phyloP scores from a whole-genome alignment of 2,329 filamentous ascomycete species.

The Cladophialophora bantiana region DNA sequence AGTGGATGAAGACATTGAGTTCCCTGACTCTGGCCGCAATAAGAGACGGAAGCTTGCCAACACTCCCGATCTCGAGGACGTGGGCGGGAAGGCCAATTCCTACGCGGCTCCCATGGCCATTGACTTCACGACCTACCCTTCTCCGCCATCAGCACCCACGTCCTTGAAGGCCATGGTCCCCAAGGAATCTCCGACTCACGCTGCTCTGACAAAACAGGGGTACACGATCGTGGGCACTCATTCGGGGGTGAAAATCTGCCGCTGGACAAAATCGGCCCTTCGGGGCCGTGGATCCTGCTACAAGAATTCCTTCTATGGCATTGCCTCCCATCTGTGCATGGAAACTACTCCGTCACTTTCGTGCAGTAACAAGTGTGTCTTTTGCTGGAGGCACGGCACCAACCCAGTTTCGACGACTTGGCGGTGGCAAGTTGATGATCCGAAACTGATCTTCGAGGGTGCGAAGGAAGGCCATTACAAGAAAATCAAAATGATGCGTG shows the following conservation, averaged over 20 bases:
- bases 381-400: constrained; percentile 97
- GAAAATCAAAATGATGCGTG: constrained; percentile 97
- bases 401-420: constrained; percentile 96
- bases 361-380: constrained; percentile 98
- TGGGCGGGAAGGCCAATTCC: constrained; percentile 52
- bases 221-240: constrained; percentile 95
- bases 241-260: constrained; percentile 95
- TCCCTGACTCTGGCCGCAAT: constrained; percentile 48
- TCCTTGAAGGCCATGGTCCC: constrained; percentile 91
- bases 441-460: constrained; percentile 85
- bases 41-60: constrained; percentile 55
- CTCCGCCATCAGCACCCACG: constrained; percentile 44
- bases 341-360: constrained; percentile 94
- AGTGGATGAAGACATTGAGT: constrained; percentile 61
- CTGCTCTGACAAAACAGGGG: constrained; percentile 90
- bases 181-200: constrained; percentile 84
- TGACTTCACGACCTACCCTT: constrained; percentile 74
- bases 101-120: constrained; percentile 68
- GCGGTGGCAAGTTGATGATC: constrained; percentile 94
- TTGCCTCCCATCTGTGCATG: constrained; percentile 97
- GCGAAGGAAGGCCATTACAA: constrained; percentile 93
- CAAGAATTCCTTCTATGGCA: constrained; percentile 97
- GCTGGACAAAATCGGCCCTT: constrained; percentile 97
- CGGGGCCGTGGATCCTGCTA: constrained; percentile 95
- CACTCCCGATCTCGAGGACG: constrained; percentile 83